A percentile compares a stretch with the other conserved stretches of the same genome.
Conservation (phyloP, 345 rosid species). For the Eucalyptus paniculata region DNA sequence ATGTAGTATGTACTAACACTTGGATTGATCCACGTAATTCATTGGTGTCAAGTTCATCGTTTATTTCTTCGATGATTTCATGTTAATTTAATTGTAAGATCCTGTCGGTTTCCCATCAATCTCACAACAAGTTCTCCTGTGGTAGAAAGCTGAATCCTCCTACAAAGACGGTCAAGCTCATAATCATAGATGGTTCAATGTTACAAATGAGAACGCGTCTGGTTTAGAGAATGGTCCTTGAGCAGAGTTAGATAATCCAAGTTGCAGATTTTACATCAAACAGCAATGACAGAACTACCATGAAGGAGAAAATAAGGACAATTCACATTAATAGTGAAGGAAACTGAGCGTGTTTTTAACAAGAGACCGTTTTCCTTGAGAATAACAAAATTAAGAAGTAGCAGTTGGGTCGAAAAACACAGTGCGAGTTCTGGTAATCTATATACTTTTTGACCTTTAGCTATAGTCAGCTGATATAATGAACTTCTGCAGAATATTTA, state of each 20-base stretch:
- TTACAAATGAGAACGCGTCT: background rate
- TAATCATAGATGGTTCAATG: background rate
- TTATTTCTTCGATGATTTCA: background rate
- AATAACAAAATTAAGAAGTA: background rate
- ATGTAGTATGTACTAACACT: no score
- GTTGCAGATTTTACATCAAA: background rate
- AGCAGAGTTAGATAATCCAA: background rate
- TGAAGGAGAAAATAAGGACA: background rate
- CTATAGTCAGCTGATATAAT: background rate
- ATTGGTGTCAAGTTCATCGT: background rate
- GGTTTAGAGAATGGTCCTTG: background rate
- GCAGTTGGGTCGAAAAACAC: background rate
- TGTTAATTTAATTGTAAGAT: background rate
- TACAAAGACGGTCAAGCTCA: background rate
- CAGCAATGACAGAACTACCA: background rate
- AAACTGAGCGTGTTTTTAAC: background rate
- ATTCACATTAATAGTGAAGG: background rate
- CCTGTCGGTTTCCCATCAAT: no score
- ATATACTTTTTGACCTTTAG: background rate
- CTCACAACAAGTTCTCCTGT: background rate
- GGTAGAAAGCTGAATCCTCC: background rate
- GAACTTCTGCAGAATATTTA: background rate
- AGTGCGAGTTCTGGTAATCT: background rate
- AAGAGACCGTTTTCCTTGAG: background rate
- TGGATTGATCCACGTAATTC: rapidly evolving